These are phyloP conservation scores for Daucus carota DNA, from an alignment of 129 eudicot genomes.

Conservation along the genomic window DNA sequence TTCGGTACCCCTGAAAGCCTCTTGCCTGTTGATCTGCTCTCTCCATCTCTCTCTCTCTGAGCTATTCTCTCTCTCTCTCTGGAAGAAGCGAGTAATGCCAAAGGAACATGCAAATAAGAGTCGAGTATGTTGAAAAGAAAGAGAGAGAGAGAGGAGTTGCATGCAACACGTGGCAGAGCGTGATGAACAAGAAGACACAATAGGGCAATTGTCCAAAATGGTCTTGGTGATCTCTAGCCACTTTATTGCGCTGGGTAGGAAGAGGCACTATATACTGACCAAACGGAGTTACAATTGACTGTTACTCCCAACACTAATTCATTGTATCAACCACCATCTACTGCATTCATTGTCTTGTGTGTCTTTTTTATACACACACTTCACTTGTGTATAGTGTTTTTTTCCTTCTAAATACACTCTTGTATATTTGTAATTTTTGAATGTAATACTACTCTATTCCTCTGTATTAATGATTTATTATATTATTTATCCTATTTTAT, in stretches of 20 bases:
- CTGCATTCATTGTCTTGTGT: background rate
- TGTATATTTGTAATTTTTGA: too few species aligned
- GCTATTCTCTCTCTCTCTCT: background rate
- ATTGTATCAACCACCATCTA: background rate
- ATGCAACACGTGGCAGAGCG: background rate
- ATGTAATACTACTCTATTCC: too few species aligned
- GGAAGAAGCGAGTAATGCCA: background rate
- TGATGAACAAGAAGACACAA: background rate
- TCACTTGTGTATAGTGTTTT: too few species aligned
- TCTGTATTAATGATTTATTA: too few species aligned
- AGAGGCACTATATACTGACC: background rate
- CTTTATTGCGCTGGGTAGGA: background rate
- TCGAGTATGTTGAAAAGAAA: background rate
- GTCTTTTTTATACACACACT: too few species aligned
- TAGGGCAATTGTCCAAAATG: background rate
- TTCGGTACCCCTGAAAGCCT: background rate
- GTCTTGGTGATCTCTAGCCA: background rate
- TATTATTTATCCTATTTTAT: too few species aligned
- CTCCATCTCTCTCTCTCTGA: background rate
- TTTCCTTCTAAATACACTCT: too few species aligned
- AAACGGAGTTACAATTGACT: background rate
- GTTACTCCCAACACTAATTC: background rate
- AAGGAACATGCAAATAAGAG: background rate
- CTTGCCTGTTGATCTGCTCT: background rate
- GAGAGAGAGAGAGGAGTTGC: background rate